These are phyloP conservation scores for Pichia sp. DNA, from an alignment of 1,139 yeast species.

Conservation along the genomic window DNA sequence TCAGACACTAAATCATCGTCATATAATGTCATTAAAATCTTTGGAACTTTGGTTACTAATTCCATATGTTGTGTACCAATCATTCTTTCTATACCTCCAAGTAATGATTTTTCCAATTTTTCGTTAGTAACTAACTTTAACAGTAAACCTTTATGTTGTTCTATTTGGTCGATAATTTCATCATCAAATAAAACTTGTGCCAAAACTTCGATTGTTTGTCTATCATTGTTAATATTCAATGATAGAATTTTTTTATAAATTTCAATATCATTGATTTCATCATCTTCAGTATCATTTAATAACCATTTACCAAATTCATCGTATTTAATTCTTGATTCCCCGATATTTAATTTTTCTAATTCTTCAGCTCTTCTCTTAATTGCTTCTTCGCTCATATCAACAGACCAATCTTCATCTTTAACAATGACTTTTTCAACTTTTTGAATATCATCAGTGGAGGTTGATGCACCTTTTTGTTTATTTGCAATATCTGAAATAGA, in stretches of 20 bases:
- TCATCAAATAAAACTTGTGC: conserved; percentile 88
- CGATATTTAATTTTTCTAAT: conserved; percentile 49
- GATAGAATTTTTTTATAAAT: conserved; percentile 86
- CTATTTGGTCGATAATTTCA: conserved; percentile 65
- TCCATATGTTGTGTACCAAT: conserved; percentile 77
- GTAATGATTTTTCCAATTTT: conserved; percentile 75
- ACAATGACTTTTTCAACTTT: conserved; percentile 49
- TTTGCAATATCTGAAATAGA: conserved; percentile 72
- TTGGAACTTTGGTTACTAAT: conserved; percentile 70
- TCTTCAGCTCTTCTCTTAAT: conserved; percentile 88
- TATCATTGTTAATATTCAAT: conserved; percentile 62
- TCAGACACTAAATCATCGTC: conserved; percentile 80
- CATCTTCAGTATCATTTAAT: conserved; percentile 43
- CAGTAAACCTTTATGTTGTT: conserved; percentile 74
- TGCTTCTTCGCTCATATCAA: conserved; percentile 96
- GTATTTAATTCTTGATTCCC: conserved; percentile 37
- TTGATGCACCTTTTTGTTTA: conserved; percentile 37
- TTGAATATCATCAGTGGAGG: conserved; percentile 63
- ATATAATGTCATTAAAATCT: conserved; percentile 72
- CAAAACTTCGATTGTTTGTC: conserved; percentile 81
- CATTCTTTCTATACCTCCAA: conserved; percentile 94
- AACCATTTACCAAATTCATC: conserved; percentile 92
- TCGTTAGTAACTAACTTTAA: conserved; percentile 63
- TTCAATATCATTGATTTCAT: conserved; percentile 68
- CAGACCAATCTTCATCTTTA: conserved; percentile 95